phyloP scores from a whole-genome alignment of 495 filamentous ascomycete genomes.

The Lentithecium fluviatile region DNA sequence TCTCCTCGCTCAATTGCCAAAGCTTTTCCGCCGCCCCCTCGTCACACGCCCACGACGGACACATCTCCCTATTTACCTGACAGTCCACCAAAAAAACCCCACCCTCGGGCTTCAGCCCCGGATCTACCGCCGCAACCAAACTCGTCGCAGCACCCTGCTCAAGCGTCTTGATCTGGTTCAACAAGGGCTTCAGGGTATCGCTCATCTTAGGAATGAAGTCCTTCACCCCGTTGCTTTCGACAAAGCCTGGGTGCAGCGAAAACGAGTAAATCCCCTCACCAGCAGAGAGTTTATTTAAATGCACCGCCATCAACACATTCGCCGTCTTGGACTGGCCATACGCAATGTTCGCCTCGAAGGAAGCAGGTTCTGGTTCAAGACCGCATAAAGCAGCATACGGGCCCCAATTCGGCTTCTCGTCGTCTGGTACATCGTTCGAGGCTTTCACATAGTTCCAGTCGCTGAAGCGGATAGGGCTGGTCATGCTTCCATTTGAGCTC shows the following conservation, averaged over 20 bases:
- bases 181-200: not conserved
- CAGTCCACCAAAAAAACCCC: conserved; percentile 7
- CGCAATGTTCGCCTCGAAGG: conserved; percentile 2
- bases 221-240: not conserved
- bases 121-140: conserved; percentile 14
- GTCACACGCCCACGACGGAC: conserved; percentile 1
- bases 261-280: conserved; percentile 7
- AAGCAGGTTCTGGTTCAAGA: not conserved
- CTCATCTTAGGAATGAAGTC: not conserved
- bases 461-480: conserved; percentile 10
- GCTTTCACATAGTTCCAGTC: conserved; percentile 6
- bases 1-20: conserved; percentile 11
- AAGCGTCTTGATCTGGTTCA: conserved; percentile 1
- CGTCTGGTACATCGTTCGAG: not conserved
- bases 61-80: not conserved
- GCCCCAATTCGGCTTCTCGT: conserved; percentile 1
- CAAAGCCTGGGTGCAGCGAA: conserved; percentile 10
- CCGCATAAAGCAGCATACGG: not conserved
- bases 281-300: not conserved
- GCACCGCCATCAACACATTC: conserved; percentile 1
- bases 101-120: not conserved
- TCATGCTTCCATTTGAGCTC: not conserved
- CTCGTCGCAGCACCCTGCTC: conserved; percentile 9
- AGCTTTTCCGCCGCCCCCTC: conserved; percentile 2
- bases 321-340: conserved; percentile 20